Evolutionary conservation across 2,329 filamentous ascomycete species (phyloP).

Genomic region (Xylariaceae sp.): DNA sequence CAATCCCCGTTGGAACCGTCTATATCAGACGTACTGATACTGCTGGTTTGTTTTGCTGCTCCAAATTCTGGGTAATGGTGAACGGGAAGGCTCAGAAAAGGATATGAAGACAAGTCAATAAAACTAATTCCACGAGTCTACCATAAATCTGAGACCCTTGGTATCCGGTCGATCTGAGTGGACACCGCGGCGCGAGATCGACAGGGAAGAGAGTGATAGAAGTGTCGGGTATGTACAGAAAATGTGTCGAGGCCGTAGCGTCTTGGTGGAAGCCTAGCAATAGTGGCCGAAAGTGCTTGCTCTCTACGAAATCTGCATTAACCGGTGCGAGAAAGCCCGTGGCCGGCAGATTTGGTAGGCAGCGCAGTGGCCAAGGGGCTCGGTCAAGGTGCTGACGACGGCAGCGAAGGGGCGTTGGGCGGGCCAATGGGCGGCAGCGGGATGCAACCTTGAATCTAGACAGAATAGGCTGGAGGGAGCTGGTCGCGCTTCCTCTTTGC

Average conservation of each 20-base stretch:
- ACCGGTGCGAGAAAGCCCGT: background rate
- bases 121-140: background rate
- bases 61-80: too few relatives aligned
- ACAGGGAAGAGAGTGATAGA: constrained; percentile 4
- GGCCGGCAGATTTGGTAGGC: too few relatives aligned
- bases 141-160: constrained; percentile 5
- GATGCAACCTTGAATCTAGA: constrained; percentile 2
- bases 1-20: too few relatives aligned
- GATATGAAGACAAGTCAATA: background rate
- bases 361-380: background rate
- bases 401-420: constrained; percentile 1
- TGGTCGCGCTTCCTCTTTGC: too few relatives aligned
- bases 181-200: constrained; percentile 10
- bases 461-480: too few relatives aligned
- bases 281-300: too few relatives aligned
- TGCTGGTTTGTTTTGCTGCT: too few relatives aligned
- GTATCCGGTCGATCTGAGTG: constrained; percentile 9
- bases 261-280: too few relatives aligned
- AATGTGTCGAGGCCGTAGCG: too few relatives aligned
- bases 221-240: background rate
- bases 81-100: too few relatives aligned
- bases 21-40: too few relatives aligned
- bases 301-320: too few relatives aligned
- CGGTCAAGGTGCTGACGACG: constrained; percentile 4
- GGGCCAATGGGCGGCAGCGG: constrained; percentile 6